A percentile compares a stretch with the other conserved stretches of the same genome.
phyloP scores from a whole-genome alignment of 2,329 filamentous ascomycete species.

The Cylindrodendrum hubeiense region DNA sequence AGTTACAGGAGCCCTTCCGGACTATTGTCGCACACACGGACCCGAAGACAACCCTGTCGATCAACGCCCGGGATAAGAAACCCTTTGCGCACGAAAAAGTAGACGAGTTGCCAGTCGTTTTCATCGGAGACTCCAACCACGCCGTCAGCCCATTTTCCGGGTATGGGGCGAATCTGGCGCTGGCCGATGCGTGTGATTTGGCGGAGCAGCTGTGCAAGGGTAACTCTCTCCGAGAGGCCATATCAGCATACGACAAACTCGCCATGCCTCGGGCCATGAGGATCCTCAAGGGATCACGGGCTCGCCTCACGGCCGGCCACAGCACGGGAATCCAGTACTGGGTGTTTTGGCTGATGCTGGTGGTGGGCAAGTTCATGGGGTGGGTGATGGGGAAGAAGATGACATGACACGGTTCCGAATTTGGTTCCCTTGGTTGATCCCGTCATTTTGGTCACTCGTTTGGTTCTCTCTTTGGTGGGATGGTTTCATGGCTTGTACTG shows the following conservation, averaged over 20 bases:
- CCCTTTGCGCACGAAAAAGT: constrained; percentile 54
- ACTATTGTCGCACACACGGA: constrained; percentile 56
- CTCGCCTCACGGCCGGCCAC: constrained; percentile 40
- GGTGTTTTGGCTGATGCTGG: constrained; percentile 37
- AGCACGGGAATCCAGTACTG: constrained; percentile 40
- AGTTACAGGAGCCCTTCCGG: constrained; percentile 54
- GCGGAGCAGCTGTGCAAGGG: constrained; percentile 53
- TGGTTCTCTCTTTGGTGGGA: neutral
- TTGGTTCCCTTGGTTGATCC: neutral
- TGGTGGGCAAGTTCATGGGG: constrained; percentile 34
- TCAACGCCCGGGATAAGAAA: constrained; percentile 59
- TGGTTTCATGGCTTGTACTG: neutral
- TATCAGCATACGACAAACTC: constrained; percentile 51
- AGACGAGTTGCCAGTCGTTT: constrained; percentile 50
- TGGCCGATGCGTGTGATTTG: constrained; percentile 61
- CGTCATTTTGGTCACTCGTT: neutral
- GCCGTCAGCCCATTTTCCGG: constrained; percentile 63
- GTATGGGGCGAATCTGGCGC: constrained; percentile 61
- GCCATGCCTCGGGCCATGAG: constrained; percentile 50
- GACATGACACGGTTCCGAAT: constrained; percentile 2
- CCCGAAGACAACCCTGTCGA: constrained; percentile 49
- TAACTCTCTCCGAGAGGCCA: constrained; percentile 40
- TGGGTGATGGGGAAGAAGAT: constrained; percentile 32
- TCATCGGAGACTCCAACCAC: constrained; percentile 64
- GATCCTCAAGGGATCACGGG: constrained; percentile 41